Percentiles rank a stretch among this genome's conserved stretches.
Evolutionary conservation across 2,329 filamentous ascomycete genomes (phyloP).

Genomic region (Neopestalotiopsis rosae): DNA sequence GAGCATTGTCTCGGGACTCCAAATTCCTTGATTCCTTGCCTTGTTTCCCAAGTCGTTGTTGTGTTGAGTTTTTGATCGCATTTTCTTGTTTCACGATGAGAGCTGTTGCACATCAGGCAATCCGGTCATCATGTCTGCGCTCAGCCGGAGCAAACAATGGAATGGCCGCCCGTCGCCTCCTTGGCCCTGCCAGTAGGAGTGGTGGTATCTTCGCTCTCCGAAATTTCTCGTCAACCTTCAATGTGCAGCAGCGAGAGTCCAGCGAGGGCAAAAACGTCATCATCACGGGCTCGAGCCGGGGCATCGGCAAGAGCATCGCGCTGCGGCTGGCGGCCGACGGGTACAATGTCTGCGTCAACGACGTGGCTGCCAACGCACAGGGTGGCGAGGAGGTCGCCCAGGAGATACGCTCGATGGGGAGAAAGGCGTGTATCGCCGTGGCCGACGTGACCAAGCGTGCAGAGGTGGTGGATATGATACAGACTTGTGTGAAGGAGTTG

Average conservation of each 20-base stretch:
- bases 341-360: constrained; percentile 71
- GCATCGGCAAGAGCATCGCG: constrained; percentile 66
- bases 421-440: constrained; percentile 57
- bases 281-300: constrained; percentile 34
- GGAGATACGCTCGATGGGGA: constrained; percentile 57
- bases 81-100: too few relatives aligned
- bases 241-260: constrained; percentile 17
- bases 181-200: background rate
- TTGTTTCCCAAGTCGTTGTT: too few relatives aligned
- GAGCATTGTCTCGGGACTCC: background rate
- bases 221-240: background rate
- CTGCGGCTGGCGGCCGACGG: constrained; percentile 68
- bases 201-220: background rate
- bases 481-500: constrained; percentile 54
- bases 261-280: constrained; percentile 30
- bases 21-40: too few relatives aligned
- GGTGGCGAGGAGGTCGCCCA: constrained; percentile 57
- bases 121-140: too few relatives aligned
- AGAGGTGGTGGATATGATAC: constrained; percentile 57
- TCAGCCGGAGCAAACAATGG: too few relatives aligned
- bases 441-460: constrained; percentile 65
- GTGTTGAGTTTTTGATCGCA: too few relatives aligned
- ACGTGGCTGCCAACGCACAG: constrained; percentile 57
- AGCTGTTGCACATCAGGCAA: too few relatives aligned
- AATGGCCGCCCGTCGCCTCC: background rate